Evolutionary conservation across 1,139 yeast species (phyloP).

Genomic region (Eremothecium cymbalariae): DNA sequence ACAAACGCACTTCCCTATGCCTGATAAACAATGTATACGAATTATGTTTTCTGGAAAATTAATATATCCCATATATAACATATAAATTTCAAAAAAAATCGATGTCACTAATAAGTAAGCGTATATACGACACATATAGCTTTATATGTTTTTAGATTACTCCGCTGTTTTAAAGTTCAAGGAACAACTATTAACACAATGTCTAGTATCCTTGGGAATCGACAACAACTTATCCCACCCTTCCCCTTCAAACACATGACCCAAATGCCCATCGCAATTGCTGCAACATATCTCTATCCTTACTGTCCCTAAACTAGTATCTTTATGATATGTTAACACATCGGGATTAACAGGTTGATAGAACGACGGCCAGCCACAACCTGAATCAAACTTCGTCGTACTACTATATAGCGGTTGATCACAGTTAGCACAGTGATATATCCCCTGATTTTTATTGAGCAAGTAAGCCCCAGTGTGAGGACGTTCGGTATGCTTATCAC

Average conservation of each 20-base stretch:
- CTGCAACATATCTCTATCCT: constrained; percentile 85
- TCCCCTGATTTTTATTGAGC: constrained; percentile 44
- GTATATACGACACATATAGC: too few species aligned
- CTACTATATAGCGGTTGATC: constrained; percentile 70
- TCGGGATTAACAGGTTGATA: constrained; percentile 76
- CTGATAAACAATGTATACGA: too few species aligned
- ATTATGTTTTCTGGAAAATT: too few species aligned
- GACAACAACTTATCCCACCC: constrained; percentile 53
- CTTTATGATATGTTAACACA: constrained; percentile 54
- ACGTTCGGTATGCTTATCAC: constrained; percentile 77
- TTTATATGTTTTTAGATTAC: too few species aligned
- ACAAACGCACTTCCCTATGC: neutral
- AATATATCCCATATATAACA: too few species aligned
- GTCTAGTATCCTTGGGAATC: constrained; percentile 81
- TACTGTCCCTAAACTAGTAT: constrained; percentile 60
- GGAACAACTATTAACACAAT: constrained; percentile 85
- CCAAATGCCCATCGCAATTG: constrained; percentile 89
- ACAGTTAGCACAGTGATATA: constrained; percentile 82
- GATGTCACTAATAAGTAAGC: too few species aligned
- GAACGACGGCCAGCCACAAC: constrained; percentile 98
- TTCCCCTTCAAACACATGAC: constrained; percentile 93
- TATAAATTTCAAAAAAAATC: too few species aligned
- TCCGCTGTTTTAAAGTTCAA: constrained; percentile 47
- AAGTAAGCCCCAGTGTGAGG: constrained; percentile 69
- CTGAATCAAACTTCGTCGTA: constrained; percentile 73